Conservation (phyloP, 345 rosid genomes). For the Linum tenue region DNA sequence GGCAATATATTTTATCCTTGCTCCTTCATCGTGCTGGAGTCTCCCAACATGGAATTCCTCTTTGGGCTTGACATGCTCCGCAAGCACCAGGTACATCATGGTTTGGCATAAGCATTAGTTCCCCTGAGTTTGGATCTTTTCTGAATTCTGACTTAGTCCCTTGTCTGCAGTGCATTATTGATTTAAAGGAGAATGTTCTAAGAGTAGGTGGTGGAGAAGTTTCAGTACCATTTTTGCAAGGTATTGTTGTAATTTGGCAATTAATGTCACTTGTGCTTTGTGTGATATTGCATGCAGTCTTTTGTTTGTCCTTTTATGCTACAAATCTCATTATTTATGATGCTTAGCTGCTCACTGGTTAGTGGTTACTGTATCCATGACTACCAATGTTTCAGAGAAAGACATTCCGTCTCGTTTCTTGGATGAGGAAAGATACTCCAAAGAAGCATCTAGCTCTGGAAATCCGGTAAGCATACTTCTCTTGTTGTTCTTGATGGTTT, state of each 20-base stretch:
- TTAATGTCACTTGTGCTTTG: not conserved
- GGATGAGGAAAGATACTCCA: conserved; percentile 62
- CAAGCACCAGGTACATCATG: conserved; percentile 76
- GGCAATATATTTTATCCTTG: conserved; percentile 85
- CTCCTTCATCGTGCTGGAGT: conserved; percentile 83
- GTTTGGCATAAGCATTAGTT: conserved; percentile 6
- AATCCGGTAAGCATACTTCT: conserved; percentile 37
- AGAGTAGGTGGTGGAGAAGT: conserved; percentile 97
- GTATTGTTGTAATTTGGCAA: conserved; percentile 26
- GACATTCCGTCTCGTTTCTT: conserved; percentile 75
- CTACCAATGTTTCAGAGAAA: conserved; percentile 47
- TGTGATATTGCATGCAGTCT: not conserved
- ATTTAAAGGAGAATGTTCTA: conserved; percentile 76
- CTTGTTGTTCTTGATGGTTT: not conserved
- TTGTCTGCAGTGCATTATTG: conserved; percentile 71
- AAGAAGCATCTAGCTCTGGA: conserved; percentile 84
- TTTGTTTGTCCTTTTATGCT: not conserved
- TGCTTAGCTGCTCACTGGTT: not conserved
- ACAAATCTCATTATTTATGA: not conserved
- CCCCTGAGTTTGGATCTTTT: conserved; percentile 7
- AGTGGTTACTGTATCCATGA: not conserved
- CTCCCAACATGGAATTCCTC: conserved; percentile 93
- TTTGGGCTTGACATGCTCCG: conserved; percentile 99
- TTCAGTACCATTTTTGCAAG: conserved; percentile 94
- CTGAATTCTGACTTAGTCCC: conserved; percentile 12